Percentiles rank a stretch among this genome's conserved stretches.
Evolutionary conservation across 2,329 filamentous ascomycete genomes (phyloP).

Genomic region (Paraconiothyrium sp.): DNA sequence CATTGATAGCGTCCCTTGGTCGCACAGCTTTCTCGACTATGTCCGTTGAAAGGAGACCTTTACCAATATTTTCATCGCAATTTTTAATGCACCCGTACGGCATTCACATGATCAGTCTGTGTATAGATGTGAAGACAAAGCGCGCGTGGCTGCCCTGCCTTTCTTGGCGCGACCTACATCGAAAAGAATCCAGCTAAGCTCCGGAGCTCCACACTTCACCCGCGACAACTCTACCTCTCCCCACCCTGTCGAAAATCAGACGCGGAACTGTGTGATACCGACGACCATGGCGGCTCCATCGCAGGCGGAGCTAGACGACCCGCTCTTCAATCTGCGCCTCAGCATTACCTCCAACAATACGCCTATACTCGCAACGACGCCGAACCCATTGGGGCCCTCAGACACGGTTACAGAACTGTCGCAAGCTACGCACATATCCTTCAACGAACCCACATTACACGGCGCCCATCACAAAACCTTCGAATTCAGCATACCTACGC

Average conservation of each 20-base stretch:
- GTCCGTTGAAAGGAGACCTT: too few relatives aligned
- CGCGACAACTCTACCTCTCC: neutral
- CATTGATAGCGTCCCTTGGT: too few relatives aligned
- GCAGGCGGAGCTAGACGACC: conserved; percentile 62
- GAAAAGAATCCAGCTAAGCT: conserved; percentile 12
- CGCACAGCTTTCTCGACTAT: too few relatives aligned
- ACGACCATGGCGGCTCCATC: conserved; percentile 32
- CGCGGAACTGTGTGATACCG: neutral
- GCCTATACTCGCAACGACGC: conserved; percentile 77
- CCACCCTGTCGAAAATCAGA: neutral
- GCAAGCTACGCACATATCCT: conserved; percentile 64
- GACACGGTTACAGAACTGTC: conserved; percentile 71
- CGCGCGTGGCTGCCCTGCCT: neutral
- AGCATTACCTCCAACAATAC: conserved; percentile 76
- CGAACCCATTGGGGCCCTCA: conserved; percentile 69
- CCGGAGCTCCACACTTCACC: conserved; percentile 2
- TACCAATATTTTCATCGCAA: too few relatives aligned
- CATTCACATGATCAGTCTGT: too few relatives aligned
- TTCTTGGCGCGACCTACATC: conserved; percentile 8
- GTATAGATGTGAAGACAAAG: too few relatives aligned
- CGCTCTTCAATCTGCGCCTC: conserved; percentile 83
- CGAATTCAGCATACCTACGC: conserved; percentile 77
- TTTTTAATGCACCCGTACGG: too few relatives aligned
- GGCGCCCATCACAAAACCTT: conserved; percentile 66
- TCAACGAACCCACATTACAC: conserved; percentile 63